These are phyloP conservation scores for Chaetomiaceae sp. DNA, from an alignment of 2,329 filamentous ascomycete genomes.

Conservation along the genomic window DNA sequence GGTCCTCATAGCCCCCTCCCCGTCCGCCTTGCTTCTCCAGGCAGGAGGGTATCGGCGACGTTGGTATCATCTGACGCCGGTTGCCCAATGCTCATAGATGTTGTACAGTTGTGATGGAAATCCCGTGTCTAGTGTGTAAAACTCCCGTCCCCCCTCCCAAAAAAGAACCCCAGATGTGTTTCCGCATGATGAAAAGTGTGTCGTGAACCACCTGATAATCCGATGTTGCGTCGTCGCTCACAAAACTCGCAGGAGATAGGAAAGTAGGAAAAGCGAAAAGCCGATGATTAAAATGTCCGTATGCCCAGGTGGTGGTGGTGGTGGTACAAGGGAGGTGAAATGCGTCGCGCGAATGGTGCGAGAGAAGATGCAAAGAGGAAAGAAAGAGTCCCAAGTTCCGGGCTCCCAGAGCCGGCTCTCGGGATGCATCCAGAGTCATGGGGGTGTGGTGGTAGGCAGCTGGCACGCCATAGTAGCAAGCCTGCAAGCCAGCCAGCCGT, in stretches of 20 bases:
- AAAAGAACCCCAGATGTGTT: constrained; percentile 7
- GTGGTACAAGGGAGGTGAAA: constrained; percentile 23
- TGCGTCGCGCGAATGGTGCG: constrained; percentile 14
- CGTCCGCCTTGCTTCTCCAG: neutral
- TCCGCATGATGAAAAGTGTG: too few relatives aligned
- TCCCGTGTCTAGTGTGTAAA: constrained; percentile 5
- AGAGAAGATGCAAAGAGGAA: constrained; percentile 7
- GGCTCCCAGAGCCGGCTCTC: constrained; percentile 22
- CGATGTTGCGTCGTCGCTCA: constrained; percentile 20
- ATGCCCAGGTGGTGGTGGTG: constrained; percentile 11
- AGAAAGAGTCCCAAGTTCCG: constrained; percentile 13
- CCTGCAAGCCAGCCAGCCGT: too few relatives aligned
- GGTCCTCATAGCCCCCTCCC: constrained; percentile 11
- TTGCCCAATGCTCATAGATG: constrained; percentile 16
- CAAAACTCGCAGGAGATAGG: constrained; percentile 12
- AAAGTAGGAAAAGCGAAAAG: constrained; percentile 12
- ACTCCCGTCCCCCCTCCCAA: too few relatives aligned
- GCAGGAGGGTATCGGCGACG: constrained; percentile 13
- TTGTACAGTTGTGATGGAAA: constrained; percentile 13
- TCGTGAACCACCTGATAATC: constrained; percentile 17
- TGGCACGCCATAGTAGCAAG: neutral
- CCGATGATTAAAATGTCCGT: constrained; percentile 25
- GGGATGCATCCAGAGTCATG: constrained; percentile 12
- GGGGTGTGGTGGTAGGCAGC: constrained; percentile 8
- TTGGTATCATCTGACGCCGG: constrained; percentile 17